Conservation (phyloP, 1,284 basidiomycete genomes). For the Schizopora paradoxa region DNA sequence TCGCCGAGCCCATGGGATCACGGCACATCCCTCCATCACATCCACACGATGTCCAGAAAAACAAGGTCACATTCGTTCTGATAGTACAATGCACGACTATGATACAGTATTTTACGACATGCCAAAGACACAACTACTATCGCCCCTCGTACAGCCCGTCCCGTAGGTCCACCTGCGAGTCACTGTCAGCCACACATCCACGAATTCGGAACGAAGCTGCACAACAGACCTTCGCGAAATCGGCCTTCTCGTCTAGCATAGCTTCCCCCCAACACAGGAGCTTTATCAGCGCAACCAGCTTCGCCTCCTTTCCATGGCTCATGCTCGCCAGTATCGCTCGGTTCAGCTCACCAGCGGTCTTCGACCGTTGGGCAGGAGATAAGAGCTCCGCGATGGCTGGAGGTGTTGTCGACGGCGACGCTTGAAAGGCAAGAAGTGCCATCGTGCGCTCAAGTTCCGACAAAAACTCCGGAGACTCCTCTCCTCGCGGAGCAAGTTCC, state of each 20-base stretch:
- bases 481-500: constrained; percentile 90
- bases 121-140: not conserved
- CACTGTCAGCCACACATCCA: constrained; percentile 7
- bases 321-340: constrained; percentile 90
- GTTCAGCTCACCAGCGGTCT: constrained; percentile 92
- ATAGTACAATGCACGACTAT: too few relatives aligned
- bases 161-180: constrained; percentile 29
- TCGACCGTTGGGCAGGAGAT: constrained; percentile 81
- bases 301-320: constrained; percentile 89
- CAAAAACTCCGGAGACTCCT: constrained; percentile 92
- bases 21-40: too few relatives aligned
- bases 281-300: constrained; percentile 81
- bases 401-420: constrained; percentile 51
- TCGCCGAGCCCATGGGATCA: too few relatives aligned
- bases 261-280: constrained; percentile 87
- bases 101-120: not conserved
- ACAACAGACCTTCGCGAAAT: constrained; percentile 61
- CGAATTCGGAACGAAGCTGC: constrained; percentile 6
- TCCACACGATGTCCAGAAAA: too few relatives aligned
- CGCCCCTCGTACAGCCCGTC: constrained; percentile 22
- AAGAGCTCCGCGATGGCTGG: constrained; percentile 72
- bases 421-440: constrained; percentile 90
- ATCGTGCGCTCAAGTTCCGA: constrained; percentile 91
- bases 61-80: too few relatives aligned
- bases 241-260: constrained; percentile 67